These are phyloP conservation scores for Entomophthora muscae DNA, from an alignment of 371 early-diverging fungal species.

Conservation along the genomic window DNA sequence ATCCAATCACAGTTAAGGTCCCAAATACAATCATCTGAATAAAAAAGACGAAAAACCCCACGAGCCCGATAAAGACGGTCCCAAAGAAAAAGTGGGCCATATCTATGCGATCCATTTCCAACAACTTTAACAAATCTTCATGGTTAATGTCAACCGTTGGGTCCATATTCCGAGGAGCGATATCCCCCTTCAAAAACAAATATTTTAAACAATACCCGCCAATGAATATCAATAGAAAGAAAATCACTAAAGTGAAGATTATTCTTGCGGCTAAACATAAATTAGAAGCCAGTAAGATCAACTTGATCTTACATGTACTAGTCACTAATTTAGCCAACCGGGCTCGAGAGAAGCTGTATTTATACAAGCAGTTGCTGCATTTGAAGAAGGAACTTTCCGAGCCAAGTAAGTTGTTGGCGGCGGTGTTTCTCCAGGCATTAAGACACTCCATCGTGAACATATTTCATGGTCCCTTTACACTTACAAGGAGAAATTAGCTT, in stretches of 20 bases:
- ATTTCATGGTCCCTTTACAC: slow-evolving; percentile 23
- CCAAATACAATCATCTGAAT: background rate
- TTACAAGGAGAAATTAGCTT: slow-evolving; percentile 22
- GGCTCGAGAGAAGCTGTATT: slow-evolving; percentile 12
- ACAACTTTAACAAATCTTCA: background rate
- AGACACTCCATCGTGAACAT: slow-evolving; percentile 14
- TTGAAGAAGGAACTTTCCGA: slow-evolving; percentile 11
- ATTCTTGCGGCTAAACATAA: background rate
- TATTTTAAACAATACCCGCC: background rate
- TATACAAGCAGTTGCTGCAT: slow-evolving; percentile 12
- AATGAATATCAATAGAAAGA: background rate
- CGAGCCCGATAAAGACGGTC: background rate
- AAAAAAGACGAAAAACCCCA: background rate
- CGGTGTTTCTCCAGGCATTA: slow-evolving; percentile 12
- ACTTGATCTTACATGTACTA: slow-evolving; percentile 9
- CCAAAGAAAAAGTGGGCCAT: background rate
- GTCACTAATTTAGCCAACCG: slow-evolving; percentile 10
- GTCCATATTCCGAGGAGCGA: background rate
- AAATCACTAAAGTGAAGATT: background rate
- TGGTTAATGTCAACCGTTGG: background rate
- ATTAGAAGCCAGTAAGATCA: background rate
- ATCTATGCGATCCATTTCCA: background rate
- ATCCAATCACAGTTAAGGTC: background rate
- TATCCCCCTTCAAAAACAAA: background rate
- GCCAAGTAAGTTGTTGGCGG: background rate